Evolutionary conservation across 495 filamentous ascomycete species (phyloP).

Genomic region (Penicillium mononematosum): DNA sequence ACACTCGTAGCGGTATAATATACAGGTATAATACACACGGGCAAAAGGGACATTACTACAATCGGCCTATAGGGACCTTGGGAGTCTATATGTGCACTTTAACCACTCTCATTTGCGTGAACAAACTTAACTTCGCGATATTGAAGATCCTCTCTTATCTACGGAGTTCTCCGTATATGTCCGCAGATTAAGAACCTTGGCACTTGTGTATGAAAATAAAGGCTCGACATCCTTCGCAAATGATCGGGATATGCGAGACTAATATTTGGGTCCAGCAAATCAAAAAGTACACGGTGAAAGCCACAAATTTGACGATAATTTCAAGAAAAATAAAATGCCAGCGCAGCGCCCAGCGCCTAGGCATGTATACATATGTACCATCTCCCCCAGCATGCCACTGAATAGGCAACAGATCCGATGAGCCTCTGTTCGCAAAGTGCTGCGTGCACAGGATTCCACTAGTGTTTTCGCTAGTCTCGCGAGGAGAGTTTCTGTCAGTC

Average conservation of each 20-base stretch:
- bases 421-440: slow-evolving; percentile 12
- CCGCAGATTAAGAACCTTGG: background rate
- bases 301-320: slow-evolving; percentile 2
- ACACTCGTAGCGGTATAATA: background rate
- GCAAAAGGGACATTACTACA: background rate
- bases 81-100: background rate
- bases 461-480: slow-evolving; percentile 8
- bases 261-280: background rate
- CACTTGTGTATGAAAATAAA: background rate
- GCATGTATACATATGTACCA: background rate
- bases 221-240: background rate
- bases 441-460: slow-evolving; percentile 8
- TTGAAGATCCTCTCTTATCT: background rate
- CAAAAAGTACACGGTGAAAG: background rate
- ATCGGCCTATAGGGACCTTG: background rate
- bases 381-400: background rate
- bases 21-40: background rate
- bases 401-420: background rate
- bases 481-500: slow-evolving; percentile 5
- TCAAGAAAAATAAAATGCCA: background rate
- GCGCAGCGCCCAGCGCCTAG: background rate
- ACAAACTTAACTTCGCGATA: background rate
- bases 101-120: background rate
- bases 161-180: background rate
- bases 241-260: background rate